Evolutionary conservation across 768 basidiomycete species (phyloP), one percentile per base, ranked within the genome.

Genomic region (Leucosporidium yakuticum): DNA sequence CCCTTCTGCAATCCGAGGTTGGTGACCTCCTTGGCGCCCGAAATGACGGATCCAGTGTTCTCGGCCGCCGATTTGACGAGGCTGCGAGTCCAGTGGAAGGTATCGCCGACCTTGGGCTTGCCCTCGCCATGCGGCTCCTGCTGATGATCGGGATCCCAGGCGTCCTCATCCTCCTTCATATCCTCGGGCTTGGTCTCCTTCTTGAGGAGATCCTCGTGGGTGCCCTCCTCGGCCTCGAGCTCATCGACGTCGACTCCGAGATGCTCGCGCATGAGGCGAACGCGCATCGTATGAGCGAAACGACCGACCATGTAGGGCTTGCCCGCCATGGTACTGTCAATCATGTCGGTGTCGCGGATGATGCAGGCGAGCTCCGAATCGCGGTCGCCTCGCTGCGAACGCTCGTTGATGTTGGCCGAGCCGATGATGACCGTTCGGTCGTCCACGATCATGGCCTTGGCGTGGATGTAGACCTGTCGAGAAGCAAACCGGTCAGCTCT

Each of bases 251-350:
- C 92, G 65, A 98, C 83, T 4, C 96, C 96, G 67, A 96, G 82
- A 77, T 99, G 96, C 76, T 99, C 96, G 70, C 89, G 84, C 96
- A 99, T 99, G 68, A 99, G 81, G 23, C 95, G 86, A 56, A 98
- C 83, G 9, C 96, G 88, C 17, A 99, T 83, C 4, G 89, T 89
- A 79, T 99, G 96, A 3, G 95, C 93, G 78, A 96, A 99, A 31
- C 95, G 88, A 25, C 96, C 96, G 67, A 98, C 95, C 83, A 91
- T 86, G 83, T 89, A 98, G 0, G 93, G 90, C 73, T 85, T 85
- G 23, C 96, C 95, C 14, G 87, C 95, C 95, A 99, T 98, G 1
- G 84, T 87, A 63, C 93, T 84, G 67, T 95, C 87, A 61, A 98
- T 88, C 89, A 99, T 88, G 75, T 99, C 95, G 4, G 95, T 98